Conservation (phyloP, 345 rosid genomes). For the Salix purpurea region DNA sequence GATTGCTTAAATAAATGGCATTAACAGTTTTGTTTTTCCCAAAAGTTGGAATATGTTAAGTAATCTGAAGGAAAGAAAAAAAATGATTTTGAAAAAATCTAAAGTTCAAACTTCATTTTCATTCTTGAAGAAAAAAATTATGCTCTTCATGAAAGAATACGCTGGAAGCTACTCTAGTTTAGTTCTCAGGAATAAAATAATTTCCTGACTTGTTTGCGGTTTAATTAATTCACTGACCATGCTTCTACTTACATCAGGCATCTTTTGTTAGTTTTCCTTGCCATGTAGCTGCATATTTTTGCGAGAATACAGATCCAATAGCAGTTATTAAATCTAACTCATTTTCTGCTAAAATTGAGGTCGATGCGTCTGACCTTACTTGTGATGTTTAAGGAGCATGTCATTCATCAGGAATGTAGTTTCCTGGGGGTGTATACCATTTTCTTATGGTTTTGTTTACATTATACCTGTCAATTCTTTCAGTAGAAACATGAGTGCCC, state of each 20-base stretch:
- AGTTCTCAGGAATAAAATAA: no score
- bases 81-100: no score
- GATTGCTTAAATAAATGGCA: not conserved
- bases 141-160: no score
- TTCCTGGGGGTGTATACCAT: constrained; percentile 2
- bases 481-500: not conserved
- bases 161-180: no score
- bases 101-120: not conserved
- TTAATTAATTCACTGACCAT: not conserved
- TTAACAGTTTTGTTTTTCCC: not conserved
- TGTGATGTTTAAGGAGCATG: not conserved
- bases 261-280: not conserved
- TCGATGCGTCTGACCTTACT: not conserved
- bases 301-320: not conserved
- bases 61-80: not conserved
- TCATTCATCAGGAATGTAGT: not conserved
- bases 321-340: not conserved
- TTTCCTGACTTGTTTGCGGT: not conserved
- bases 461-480: not conserved
- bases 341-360: not conserved
- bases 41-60: not conserved
- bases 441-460: not conserved
- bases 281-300: no score
- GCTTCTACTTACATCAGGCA: not conserved
- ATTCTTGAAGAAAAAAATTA: no score